These are phyloP conservation scores for Juglanconis oblonga DNA, from an alignment of 2,329 filamentous ascomycete species.

Conservation along the genomic window DNA sequence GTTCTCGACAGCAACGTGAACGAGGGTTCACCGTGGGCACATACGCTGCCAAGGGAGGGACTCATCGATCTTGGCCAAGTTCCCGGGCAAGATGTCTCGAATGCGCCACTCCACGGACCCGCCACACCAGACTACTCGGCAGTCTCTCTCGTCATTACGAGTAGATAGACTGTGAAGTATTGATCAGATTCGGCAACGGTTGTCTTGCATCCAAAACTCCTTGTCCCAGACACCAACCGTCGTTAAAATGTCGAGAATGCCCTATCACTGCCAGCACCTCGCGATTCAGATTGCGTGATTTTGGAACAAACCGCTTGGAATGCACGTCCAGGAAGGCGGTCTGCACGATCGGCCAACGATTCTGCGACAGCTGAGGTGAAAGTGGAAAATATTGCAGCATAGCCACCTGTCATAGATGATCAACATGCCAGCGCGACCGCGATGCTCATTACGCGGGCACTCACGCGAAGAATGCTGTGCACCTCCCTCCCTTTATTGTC, in stretches of 20 bases:
- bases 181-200: not conserved
- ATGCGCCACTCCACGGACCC: not conserved
- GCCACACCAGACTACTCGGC: no score
- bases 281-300: not conserved
- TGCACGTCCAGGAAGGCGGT: not conserved
- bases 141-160: no score
- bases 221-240: not conserved
- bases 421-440: conserved; percentile 15
- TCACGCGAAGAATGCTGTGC: conserved; percentile 4
- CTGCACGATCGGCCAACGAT: not conserved
- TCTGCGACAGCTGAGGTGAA: not conserved
- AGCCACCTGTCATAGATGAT: conserved; percentile 5
- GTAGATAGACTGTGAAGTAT: not conserved
- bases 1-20: not conserved
- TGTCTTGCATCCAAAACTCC: not conserved
- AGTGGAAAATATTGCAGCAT: conserved; percentile 5
- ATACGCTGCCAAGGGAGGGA: not conserved
- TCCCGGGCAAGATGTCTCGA: not conserved
- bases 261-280: not conserved
- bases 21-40: not conserved
- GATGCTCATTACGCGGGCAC: not conserved
- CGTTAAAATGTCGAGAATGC: no score
- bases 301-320: not conserved
- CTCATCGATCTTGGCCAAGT: no score
- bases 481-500: conserved; percentile 9